These are phyloP conservation scores for Xylaria nigripes DNA, from an alignment of 495 filamentous ascomycete genomes.

Conservation along the genomic window DNA sequence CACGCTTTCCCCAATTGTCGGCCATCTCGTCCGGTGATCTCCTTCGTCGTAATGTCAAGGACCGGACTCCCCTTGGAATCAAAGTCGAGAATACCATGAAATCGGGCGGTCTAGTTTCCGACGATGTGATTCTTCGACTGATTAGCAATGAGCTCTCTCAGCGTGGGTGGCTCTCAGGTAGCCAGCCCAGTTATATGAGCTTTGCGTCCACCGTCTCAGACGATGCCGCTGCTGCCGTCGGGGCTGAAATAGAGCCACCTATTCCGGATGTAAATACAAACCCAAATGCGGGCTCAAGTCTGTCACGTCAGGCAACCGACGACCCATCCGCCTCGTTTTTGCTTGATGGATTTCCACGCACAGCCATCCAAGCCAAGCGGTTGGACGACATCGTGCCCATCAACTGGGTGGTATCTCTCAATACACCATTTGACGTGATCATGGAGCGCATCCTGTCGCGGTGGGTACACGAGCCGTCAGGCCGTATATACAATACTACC, in stretches of 20 bases:
- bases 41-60: constrained; percentile 83
- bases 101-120: constrained; percentile 73
- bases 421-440: constrained; percentile 67
- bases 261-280: constrained; percentile 27
- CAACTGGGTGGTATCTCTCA: constrained; percentile 73
- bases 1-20: constrained; percentile 79
- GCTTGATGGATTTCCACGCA: constrained; percentile 93
- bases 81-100: constrained; percentile 84
- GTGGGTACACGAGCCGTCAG: constrained; percentile 90
- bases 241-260: constrained; percentile 32
- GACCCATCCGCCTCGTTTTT: constrained; percentile 80
- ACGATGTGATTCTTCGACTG: constrained; percentile 82
- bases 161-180: constrained; percentile 66
- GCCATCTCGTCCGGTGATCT: constrained; percentile 92
- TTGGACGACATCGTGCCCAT: constrained; percentile 77
- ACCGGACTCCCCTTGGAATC: constrained; percentile 75
- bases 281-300: constrained; percentile 23
- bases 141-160: constrained; percentile 79
- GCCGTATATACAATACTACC: constrained; percentile 85
- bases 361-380: constrained; percentile 64
- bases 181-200: constrained; percentile 34
- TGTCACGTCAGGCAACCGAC: constrained; percentile 45
- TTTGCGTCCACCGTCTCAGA: constrained; percentile 26
- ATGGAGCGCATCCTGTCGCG: constrained; percentile 80
- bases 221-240: constrained; percentile 21